A percentile compares a stretch with the other conserved stretches of the same genome.
phyloP scores from a whole-genome alignment of 148 eudicot genomes.

The Rhododendron kiyosumense region DNA sequence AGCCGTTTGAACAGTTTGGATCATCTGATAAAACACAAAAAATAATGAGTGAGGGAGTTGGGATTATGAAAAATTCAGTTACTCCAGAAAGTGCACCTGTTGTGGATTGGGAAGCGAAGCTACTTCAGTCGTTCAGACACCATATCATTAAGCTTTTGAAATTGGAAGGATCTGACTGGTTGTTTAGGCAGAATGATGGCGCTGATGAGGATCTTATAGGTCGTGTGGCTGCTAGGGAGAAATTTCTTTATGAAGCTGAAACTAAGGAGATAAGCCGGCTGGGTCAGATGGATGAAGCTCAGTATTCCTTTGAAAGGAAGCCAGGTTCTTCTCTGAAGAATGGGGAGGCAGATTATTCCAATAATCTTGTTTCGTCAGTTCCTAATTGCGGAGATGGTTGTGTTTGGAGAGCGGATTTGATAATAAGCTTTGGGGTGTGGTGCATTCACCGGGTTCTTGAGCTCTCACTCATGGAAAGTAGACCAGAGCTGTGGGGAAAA shows the following conservation, averaged over 20 bases:
- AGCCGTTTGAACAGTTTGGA: conserved; percentile 86
- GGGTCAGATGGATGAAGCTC: conserved; percentile 31
- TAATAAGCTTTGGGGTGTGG: conserved; percentile 93
- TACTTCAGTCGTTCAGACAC: conserved; percentile 73
- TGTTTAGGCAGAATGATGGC: conserved; percentile 85
- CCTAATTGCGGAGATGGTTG: conserved; percentile 96
- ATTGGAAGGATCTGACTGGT: conserved; percentile 89
- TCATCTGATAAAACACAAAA: conserved; percentile 38
- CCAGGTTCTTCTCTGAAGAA: neutral
- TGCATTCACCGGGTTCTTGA: conserved; percentile 84
- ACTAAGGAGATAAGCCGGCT: conserved; percentile 40
- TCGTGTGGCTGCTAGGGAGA: conserved; percentile 81
- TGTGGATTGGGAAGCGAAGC: conserved; percentile 56
- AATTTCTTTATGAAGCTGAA: conserved; percentile 69
- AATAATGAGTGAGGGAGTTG: conserved; percentile 24
- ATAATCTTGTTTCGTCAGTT: conserved; percentile 43
- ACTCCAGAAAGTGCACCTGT: conserved; percentile 41
- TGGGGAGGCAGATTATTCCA: conserved; percentile 33
- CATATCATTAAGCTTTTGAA: conserved; percentile 74
- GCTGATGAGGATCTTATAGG: conserved; percentile 87
- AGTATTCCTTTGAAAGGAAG: conserved; percentile 34
- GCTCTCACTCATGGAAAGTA: conserved; percentile 96
- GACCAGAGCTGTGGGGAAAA: conserved; percentile 98
- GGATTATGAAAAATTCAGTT: conserved; percentile 18
- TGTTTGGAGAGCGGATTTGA: conserved; percentile 69